Evolutionary conservation across 2,329 filamentous ascomycete genomes (phyloP).

Genomic region (Hypoxylon sp.): DNA sequence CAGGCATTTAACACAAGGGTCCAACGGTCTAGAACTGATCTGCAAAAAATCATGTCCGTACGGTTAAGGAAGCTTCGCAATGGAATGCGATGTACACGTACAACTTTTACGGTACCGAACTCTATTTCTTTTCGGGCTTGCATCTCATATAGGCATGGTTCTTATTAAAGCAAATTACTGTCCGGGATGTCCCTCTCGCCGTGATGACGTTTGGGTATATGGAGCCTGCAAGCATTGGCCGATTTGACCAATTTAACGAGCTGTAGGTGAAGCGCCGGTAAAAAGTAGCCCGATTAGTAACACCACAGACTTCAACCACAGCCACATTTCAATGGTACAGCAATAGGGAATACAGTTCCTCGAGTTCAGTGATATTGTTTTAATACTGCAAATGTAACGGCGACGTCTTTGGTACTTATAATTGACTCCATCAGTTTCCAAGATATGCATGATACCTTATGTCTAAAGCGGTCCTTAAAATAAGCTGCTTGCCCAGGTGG

Average conservation of each 20-base stretch:
- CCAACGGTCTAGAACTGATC: conserved; percentile 38
- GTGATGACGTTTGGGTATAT: conserved; percentile 25
- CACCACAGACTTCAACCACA: neutral
- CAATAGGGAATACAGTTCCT: neutral
- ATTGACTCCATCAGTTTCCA: neutral
- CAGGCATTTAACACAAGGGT: conserved; percentile 31
- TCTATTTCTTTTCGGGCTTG: conserved; percentile 18
- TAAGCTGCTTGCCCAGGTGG: neutral
- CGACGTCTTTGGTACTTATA: neutral
- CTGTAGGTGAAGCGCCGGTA: conserved; percentile 10
- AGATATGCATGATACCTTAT: neutral
- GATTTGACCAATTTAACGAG: conserved; percentile 11
- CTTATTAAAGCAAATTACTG: conserved; percentile 31
- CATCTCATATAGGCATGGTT: conserved; percentile 27
- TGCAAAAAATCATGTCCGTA: conserved; percentile 37
- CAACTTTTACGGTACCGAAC: conserved; percentile 1
- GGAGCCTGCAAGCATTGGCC: neutral
- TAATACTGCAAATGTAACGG: neutral
- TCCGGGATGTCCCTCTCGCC: conserved; percentile 26
- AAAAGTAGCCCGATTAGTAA: conserved; percentile 8
- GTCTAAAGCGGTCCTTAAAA: neutral
- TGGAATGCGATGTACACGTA: conserved; percentile 8
- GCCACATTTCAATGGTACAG: neutral
- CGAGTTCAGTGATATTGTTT: neutral
- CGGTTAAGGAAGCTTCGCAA: conserved; percentile 22